phyloP scores from a whole-genome alignment of 345 rosid species.

The Pistacia integerrima region DNA sequence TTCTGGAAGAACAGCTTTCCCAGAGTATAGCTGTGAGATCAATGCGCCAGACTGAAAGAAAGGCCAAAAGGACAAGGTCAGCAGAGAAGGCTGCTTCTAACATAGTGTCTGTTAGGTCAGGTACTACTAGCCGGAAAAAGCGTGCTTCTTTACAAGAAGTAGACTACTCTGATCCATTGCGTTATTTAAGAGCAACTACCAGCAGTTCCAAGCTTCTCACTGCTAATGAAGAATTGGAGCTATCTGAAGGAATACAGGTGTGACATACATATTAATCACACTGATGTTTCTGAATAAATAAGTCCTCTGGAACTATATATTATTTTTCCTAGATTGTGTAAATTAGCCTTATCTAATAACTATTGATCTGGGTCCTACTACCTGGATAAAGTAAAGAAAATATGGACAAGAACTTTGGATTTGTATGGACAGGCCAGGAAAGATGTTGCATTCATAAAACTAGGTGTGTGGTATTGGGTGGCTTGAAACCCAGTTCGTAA shows the following conservation, averaged over 20 bases:
- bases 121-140: constrained; percentile 59
- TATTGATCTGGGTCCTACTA: background rate
- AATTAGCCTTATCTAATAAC: background rate
- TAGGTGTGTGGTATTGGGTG: background rate
- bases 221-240: constrained; percentile 69
- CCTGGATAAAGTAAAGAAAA: background rate
- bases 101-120: constrained; percentile 51
- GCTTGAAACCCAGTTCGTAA: background rate
- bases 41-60: constrained; percentile 70
- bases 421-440: background rate
- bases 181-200: constrained; percentile 70
- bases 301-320: background rate
- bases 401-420: background rate
- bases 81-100: constrained; percentile 61
- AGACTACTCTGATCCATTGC: constrained; percentile 82
- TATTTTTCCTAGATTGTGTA: background rate
- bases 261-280: constrained; percentile 6
- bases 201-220: constrained; percentile 77
- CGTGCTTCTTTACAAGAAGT: constrained; percentile 56
- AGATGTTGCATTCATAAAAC: background rate
- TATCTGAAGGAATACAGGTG: constrained; percentile 96
- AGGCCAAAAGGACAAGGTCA: constrained; percentile 71
- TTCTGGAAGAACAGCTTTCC: constrained; percentile 58
- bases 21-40: constrained; percentile 70
- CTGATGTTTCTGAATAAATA: constrained; percentile 9